Evolutionary conservation across 2,329 filamentous ascomycete species (phyloP).

Genomic region (Microcyclospora tardicrescens): DNA sequence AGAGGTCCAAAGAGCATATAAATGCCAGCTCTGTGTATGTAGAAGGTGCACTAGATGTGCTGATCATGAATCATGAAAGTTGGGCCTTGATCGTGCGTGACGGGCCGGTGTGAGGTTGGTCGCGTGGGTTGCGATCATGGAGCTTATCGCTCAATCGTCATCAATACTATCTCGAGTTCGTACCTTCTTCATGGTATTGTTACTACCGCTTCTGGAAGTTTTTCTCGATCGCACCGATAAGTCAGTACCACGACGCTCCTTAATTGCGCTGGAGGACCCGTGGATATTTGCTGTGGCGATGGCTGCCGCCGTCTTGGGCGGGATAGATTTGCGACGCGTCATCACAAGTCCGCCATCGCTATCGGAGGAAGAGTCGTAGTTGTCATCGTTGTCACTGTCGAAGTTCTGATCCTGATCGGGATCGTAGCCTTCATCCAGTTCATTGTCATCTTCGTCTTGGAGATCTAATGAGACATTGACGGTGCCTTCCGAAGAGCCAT

Average conservation of each 20-base stretch:
- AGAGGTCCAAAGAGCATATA: too few species aligned
- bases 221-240: slow-evolving; percentile 23
- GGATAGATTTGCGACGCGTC: slow-evolving; percentile 20
- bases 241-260: slow-evolving; percentile 19
- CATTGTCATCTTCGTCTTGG: slow-evolving; percentile 8
- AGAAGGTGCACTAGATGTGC: too few species aligned
- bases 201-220: slow-evolving; percentile 35
- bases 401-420: slow-evolving; percentile 22
- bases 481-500: slow-evolving; percentile 23
- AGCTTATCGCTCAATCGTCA: slow-evolving; percentile 1
- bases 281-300: not conserved
- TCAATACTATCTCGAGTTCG: slow-evolving; percentile 19
- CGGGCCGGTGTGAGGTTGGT: too few species aligned
- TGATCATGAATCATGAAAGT: too few species aligned
- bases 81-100: too few species aligned
- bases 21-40: too few species aligned
- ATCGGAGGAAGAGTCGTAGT: slow-evolving; percentile 27
- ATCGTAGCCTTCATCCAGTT: slow-evolving; percentile 19
- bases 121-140: too few species aligned
- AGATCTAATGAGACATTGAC: slow-evolving; percentile 10
- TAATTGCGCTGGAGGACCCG: slow-evolving; percentile 2
- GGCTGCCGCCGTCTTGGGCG: not conserved
- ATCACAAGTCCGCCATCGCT: slow-evolving; percentile 29
- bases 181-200: slow-evolving; percentile 38
- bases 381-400: slow-evolving; percentile 29